Percentiles rank a stretch among this genome's conserved stretches.
These are phyloP conservation scores for Serendipita vermifera DNA, from an alignment of 768 basidiomycete genomes.

Conservation along the genomic window DNA sequence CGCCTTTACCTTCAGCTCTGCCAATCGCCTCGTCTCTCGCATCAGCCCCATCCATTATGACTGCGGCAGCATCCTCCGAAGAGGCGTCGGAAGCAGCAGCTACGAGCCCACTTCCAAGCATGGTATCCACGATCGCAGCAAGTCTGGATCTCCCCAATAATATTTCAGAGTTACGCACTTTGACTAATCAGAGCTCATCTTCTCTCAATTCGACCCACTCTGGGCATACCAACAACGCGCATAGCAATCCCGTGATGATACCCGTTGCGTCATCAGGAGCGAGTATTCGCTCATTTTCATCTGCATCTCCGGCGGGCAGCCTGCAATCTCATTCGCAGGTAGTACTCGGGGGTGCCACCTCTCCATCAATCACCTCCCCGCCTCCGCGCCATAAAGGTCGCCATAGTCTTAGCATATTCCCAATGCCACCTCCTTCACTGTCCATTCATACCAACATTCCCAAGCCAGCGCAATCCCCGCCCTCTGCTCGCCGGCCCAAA, in stretches of 20 bases:
- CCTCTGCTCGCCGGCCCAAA: not conserved
- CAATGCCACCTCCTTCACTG: not conserved
- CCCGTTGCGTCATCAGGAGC: not conserved
- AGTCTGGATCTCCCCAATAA: slow-evolving; percentile 1
- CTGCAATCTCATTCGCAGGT: not conserved
- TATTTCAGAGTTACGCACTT: not conserved
- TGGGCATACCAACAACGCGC: not conserved
- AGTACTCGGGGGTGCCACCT: too few species aligned
- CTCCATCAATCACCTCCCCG: not conserved
- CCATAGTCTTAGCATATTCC: slow-evolving; percentile 3
- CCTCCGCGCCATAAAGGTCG: not conserved
- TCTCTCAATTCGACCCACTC: slow-evolving; percentile 5
- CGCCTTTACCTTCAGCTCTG: not conserved
- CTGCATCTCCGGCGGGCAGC: slow-evolving; percentile 1
- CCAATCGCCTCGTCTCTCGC: slow-evolving; percentile 5
- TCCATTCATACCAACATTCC: not conserved
- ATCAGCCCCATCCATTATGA: slow-evolving; percentile 1
- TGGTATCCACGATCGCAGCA: slow-evolving; percentile 5
- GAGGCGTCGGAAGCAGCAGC: not conserved
- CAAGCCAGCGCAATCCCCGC: not conserved
- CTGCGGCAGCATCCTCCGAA: slow-evolving; percentile 1
- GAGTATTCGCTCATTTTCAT: not conserved
- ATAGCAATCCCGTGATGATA: not conserved
- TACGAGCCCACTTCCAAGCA: not conserved
- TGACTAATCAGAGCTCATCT: not conserved